A percentile compares a stretch with the other conserved stretches of the same genome.
phyloP scores from a whole-genome alignment of 441 rosid species.

The Breynia disticha region DNA sequence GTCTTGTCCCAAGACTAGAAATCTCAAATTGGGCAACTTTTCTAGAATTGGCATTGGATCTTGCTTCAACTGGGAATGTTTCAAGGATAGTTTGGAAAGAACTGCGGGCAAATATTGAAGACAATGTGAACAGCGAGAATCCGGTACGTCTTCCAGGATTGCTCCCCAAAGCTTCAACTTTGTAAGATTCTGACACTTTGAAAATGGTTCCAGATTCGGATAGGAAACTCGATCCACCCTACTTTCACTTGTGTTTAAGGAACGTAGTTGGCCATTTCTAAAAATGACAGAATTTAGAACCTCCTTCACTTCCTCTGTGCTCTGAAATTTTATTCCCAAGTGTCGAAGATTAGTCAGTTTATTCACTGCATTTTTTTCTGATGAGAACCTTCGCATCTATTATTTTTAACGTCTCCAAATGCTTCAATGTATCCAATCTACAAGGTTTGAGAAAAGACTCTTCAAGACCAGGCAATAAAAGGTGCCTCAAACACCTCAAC shows the following conservation, averaged over 20 bases:
- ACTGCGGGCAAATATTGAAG: slow-evolving; percentile 3
- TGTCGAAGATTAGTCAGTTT: slow-evolving; percentile 4
- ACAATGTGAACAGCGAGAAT: not conserved
- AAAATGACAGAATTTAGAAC: slow-evolving; percentile 2
- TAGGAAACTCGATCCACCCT: not conserved
- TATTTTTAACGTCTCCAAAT: slow-evolving; percentile 8
- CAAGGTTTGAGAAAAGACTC: not conserved
- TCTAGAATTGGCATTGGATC: slow-evolving; percentile 8
- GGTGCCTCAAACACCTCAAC: not conserved
- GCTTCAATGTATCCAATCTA: not conserved
- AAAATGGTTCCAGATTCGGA: slow-evolving; percentile 4
- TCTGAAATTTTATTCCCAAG: not conserved
- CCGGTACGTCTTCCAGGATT: not conserved
- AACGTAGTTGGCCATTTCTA: not conserved
- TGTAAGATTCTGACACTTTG: slow-evolving; percentile 1
- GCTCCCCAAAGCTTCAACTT: not conserved
- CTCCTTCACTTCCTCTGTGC: not conserved
- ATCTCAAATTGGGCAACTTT: slow-evolving; percentile 5
- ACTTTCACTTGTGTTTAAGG: not conserved
- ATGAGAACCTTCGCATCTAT: not conserved
- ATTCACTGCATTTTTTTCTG: not conserved
- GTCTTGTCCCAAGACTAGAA: not conserved
- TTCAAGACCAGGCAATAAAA: not conserved
- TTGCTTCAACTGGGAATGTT: not conserved
- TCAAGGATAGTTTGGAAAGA: not conserved